A percentile compares a stretch with the other conserved stretches of the same genome.
Conservation (phyloP, 345 rosid genomes). For the Orychophragmus violaceus region DNA sequence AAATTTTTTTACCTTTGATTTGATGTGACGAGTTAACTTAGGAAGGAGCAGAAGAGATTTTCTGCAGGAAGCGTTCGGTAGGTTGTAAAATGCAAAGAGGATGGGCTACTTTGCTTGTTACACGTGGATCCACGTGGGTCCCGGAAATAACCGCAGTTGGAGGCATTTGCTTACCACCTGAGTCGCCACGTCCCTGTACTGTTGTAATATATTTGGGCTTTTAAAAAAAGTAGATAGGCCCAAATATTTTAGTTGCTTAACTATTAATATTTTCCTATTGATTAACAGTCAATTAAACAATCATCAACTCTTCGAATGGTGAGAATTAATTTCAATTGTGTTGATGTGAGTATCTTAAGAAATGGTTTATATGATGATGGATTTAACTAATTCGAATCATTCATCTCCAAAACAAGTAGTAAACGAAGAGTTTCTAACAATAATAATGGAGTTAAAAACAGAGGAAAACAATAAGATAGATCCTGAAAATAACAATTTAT, state of each 20-base stretch:
- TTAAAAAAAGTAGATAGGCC: not conserved
- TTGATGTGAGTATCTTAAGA: not conserved
- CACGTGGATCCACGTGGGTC: slow-evolving; percentile 28
- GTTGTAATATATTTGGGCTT: not conserved
- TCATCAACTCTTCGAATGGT: too few species aligned
- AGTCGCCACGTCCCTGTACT: not conserved
- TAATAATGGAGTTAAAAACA: not conserved
- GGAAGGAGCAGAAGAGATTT: not conserved
- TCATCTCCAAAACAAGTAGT: not conserved
- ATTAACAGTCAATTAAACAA: too few species aligned
- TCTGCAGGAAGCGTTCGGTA: not conserved
- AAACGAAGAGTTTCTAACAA: not conserved
- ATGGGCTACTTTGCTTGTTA: not conserved
- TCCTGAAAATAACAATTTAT: slow-evolving; percentile 2
- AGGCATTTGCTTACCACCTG: slow-evolving; percentile 3
- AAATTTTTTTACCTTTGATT: not conserved
- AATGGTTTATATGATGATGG: not conserved
- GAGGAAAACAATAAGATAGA: not conserved
- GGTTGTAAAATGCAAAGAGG: slow-evolving; percentile 14
- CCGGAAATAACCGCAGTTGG: slow-evolving; percentile 18
- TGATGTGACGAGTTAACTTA: not conserved
- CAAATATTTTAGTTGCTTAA: not conserved
- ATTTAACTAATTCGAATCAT: not conserved
- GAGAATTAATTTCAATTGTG: too few species aligned
- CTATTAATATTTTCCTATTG: too few species aligned